Percentiles rank a stretch among this genome's conserved stretches.
Evolutionary conservation across 1,139 yeast species (phyloP).

Genomic region (Casaregolazyma suthepensis): DNA sequence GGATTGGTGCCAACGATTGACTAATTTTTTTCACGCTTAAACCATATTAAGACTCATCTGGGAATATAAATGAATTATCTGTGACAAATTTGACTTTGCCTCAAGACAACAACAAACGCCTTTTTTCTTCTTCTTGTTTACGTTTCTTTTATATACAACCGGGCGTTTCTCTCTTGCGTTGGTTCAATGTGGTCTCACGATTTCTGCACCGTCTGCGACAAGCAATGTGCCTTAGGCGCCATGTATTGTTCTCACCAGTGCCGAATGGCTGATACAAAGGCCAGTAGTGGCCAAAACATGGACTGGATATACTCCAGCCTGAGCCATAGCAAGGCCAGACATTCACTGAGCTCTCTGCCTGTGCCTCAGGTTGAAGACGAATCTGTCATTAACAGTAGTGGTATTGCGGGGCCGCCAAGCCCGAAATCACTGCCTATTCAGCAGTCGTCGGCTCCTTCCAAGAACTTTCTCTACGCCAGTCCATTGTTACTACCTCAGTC

Average conservation of each 20-base stretch:
- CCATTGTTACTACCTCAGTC: conserved; percentile 24
- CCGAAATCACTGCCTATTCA: background rate
- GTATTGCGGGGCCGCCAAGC: background rate
- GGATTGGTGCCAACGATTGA: background rate
- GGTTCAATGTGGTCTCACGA: conserved; percentile 37
- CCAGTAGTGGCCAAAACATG: conserved; percentile 9
- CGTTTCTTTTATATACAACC: too few species aligned
- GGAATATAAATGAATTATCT: background rate
- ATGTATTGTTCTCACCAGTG: conserved; percentile 39
- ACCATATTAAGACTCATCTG: background rate
- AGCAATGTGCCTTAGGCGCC: conserved; percentile 34
- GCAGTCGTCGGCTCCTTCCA: background rate
- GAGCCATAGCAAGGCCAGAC: conserved; percentile 8
- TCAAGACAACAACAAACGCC: background rate
- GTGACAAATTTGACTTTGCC: background rate
- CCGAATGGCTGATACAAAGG: conserved; percentile 18
- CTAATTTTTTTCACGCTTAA: background rate
- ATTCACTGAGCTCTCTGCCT: background rate
- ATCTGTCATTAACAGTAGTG: background rate
- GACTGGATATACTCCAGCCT: conserved; percentile 15
- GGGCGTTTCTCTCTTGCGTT: too few species aligned
- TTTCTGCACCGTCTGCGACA: conserved; percentile 41
- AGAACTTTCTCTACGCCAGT: conserved; percentile 25
- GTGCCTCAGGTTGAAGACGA: background rate
- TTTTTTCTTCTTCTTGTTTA: background rate